Conservation (phyloP, 805 yeast genomes). For the Saccharomycopsis synnaedendra region DNA sequence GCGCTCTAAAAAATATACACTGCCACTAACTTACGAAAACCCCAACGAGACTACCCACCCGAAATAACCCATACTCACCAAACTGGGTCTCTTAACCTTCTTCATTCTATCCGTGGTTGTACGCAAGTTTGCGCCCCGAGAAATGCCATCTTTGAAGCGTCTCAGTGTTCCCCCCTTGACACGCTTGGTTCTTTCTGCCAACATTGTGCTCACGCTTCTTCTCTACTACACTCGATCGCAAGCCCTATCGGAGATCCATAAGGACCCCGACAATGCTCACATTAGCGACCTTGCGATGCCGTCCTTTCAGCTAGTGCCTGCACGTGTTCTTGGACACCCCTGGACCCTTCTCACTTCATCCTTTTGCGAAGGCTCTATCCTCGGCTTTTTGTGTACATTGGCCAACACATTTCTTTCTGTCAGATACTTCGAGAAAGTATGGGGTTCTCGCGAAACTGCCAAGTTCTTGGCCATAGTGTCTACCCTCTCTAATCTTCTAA, state of each 20-base stretch:
- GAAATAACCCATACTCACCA: not conserved
- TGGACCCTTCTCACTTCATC: conserved; percentile 55
- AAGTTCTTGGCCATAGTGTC: conserved; percentile 39
- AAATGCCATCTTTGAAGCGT: not conserved
- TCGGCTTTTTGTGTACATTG: conserved; percentile 36
- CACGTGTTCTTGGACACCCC: conserved; percentile 41
- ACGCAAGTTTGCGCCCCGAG: not conserved
- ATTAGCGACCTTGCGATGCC: conserved; percentile 41
- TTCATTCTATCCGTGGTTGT: not conserved
- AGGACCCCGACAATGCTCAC: conserved; percentile 17
- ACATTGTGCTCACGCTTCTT: not conserved
- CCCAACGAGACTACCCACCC: too few relatives aligned
- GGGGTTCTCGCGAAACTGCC: conserved; percentile 46
- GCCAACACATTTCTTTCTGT: conserved; percentile 47
- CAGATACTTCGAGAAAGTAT: conserved; percentile 50
- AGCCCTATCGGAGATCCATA: not conserved
- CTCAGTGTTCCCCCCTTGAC: conserved; percentile 10
- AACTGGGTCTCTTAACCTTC: conserved; percentile 1
- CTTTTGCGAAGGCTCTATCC: conserved; percentile 46
- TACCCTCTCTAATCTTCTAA: conserved; percentile 40
- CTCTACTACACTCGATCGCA: conserved; percentile 1
- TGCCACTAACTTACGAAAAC: too few relatives aligned
- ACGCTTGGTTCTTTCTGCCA: conserved; percentile 1
- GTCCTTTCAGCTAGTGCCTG: conserved; percentile 52
- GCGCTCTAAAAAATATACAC: too few relatives aligned